Conservation (phyloP, 768 basidiomycete genomes). For the Leucosporidium yakuticum region DNA sequence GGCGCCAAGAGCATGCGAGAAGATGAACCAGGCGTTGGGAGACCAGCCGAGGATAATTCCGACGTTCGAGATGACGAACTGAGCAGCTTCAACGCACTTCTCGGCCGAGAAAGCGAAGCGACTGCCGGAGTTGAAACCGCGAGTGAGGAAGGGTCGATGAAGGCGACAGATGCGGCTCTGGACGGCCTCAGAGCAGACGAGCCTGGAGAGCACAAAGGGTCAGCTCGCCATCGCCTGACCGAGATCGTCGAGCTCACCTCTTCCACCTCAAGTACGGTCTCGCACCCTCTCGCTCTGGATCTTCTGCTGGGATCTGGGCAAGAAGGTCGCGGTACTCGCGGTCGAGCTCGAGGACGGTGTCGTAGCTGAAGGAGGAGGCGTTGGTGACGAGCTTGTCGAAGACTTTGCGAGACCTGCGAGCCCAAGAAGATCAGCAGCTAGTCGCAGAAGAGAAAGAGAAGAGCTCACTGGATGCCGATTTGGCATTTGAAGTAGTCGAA, state of each 20-base stretch:
- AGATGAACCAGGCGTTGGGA: background rate
- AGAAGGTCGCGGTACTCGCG: conserved; percentile 21
- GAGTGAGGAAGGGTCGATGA: conserved; percentile 28
- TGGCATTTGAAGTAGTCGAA: conserved; percentile 21
- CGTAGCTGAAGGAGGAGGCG: conserved; percentile 18
- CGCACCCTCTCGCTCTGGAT: background rate
- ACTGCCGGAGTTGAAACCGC: background rate
- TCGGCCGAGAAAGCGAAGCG: conserved; percentile 1
- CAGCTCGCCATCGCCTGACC: too few species aligned
- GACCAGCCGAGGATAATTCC: background rate
- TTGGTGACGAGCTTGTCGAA: conserved; percentile 26
- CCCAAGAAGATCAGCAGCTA: background rate
- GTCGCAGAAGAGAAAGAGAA: too few species aligned
- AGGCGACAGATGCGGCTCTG: conserved; percentile 29
- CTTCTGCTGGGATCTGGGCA: conserved; percentile 16
- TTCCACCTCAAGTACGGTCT: too few species aligned
- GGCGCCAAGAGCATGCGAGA: conserved; percentile 17
- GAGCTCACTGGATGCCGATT: conserved; percentile 13
- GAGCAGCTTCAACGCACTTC: background rate
- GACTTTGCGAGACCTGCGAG: conserved; percentile 12
- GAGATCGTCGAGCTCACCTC: too few species aligned
- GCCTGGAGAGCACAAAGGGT: too few species aligned
- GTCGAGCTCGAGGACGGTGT: conserved; percentile 24
- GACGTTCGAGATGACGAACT: conserved; percentile 2
- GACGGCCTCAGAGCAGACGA: background rate